Evolutionary conservation across 331 rosid species (phyloP), one percentile per base, ranked within the genome.

Genomic region (Pyracantha coccinea): DNA sequence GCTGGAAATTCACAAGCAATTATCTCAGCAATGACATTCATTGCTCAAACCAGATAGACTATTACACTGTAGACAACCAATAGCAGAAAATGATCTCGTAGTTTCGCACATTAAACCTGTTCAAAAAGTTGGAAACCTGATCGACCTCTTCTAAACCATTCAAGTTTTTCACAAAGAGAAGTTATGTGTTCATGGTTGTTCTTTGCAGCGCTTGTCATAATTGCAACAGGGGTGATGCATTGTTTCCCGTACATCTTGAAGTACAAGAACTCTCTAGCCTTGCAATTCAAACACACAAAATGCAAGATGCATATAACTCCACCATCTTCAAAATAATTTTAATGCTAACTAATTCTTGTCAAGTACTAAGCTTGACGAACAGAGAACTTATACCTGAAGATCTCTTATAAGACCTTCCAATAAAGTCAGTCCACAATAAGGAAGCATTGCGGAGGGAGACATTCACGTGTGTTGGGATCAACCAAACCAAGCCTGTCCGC

Each of bases 361-460:
- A 63, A 76, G 76, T 69, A 71, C 45, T 54, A 65, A 32, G 73
- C 68, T 78, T 59, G 64, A 54, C 71, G 75, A 68, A 72, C 67
- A 78, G 63, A 71, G 79, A 78, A 73, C 77, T 80, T 81, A 78
- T 92, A 94, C 99, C 99, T 94, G 99, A 78, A 94, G 92, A 90
- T 94, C 99, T 81, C 97, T 89, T 79, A 94, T 83, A 81, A 92
- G 96, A 70, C 96, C 91, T 83, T 92, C 99, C 90, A 94, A 85
- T 76, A 94, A 94, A 77, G 99, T 94, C 82, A 93, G 81, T 25
- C 99, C 97, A 87, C 99, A 92, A 84, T 82, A 92, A 11, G 92
- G 96, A 71, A 94, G 91, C 97, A 94, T 89, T 75, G 99, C 99
- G 53, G 99, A 57, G 99, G 99, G 71, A 94, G 92, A 82, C 96